phyloP scores from a whole-genome alignment of 2,329 filamentous ascomycete genomes.

The Colletotrichum tamarilloi region DNA sequence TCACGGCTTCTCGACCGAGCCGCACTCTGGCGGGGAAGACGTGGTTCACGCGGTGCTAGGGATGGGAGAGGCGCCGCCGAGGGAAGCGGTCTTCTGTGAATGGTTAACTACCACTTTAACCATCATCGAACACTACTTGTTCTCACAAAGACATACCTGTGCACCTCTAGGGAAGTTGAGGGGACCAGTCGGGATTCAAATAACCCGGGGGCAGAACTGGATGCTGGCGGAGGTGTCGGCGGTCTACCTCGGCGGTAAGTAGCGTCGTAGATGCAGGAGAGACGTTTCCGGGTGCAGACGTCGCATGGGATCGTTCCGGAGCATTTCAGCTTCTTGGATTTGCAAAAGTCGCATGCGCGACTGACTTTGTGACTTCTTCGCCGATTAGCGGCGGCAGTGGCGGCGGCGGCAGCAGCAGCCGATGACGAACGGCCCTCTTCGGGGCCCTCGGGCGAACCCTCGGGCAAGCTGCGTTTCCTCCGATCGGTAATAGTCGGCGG shows the following conservation, averaged over 20 bases:
- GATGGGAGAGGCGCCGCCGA: neutral
- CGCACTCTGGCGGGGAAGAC: neutral
- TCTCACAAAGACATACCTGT: neutral
- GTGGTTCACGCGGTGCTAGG: neutral
- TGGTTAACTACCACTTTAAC: neutral
- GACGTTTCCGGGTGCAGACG: constrained; percentile 42
- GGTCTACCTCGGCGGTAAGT: constrained; percentile 50
- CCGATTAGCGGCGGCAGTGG: constrained; percentile 10
- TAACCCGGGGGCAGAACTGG: neutral
- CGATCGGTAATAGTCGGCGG: neutral
- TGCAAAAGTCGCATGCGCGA: constrained; percentile 52
- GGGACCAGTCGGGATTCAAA: neutral
- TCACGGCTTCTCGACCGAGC: neutral
- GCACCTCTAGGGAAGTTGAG: neutral
- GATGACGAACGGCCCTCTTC: neutral
- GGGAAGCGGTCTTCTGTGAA: constrained; percentile 3
- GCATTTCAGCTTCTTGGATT: constrained; percentile 50
- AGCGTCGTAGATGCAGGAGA: constrained; percentile 49
- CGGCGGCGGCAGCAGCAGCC: neutral
- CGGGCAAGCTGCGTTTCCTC: constrained; percentile 22
- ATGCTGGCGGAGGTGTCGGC: constrained; percentile 45
- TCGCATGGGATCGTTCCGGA: constrained; percentile 49
- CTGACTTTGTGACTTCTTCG: constrained; percentile 45
- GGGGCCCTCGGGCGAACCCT: neutral
- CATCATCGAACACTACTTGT: neutral